phyloP scores from a whole-genome alignment of 106 monocot species.

The Dactylorhiza incarnata region DNA sequence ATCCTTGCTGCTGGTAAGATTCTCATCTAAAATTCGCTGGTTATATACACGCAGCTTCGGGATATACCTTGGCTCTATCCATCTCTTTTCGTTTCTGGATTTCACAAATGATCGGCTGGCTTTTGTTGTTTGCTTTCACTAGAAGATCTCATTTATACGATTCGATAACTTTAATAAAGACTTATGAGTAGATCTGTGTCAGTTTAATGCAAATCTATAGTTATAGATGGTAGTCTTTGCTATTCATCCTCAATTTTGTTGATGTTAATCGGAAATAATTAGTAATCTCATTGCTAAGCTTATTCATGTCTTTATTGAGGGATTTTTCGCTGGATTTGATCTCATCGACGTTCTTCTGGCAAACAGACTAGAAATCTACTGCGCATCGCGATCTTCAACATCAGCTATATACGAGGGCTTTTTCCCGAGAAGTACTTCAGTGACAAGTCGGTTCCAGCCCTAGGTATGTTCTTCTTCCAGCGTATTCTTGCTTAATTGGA shows the following conservation, averaged over 20 bases:
- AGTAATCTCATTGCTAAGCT: background rate
- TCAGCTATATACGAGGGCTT: constrained; percentile 96
- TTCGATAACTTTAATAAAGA: background rate
- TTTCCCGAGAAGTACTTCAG: constrained; percentile 97
- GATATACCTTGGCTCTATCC: background rate
- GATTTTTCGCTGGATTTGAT: background rate
- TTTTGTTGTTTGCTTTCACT: background rate
- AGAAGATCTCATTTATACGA: background rate
- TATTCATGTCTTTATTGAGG: background rate
- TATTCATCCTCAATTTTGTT: background rate
- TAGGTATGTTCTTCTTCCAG: constrained; percentile 33
- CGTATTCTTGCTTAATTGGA: background rate
- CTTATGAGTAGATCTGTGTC: background rate
- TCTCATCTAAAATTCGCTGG: background rate
- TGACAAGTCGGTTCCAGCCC: constrained; percentile 93
- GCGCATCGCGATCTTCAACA: constrained; percentile 93
- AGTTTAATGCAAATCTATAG: background rate
- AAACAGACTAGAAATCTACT: constrained; percentile 90
- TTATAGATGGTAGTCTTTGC: background rate
- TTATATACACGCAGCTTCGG: background rate
- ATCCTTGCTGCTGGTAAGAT: constrained; percentile 72
- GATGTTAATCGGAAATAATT: background rate
- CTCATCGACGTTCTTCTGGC: background rate
- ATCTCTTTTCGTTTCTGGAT: background rate
- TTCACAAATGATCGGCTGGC: background rate